Evolutionary conservation across 2,329 filamentous ascomycete genomes (phyloP).

Genomic region (Ustilaginoidea virens): DNA sequence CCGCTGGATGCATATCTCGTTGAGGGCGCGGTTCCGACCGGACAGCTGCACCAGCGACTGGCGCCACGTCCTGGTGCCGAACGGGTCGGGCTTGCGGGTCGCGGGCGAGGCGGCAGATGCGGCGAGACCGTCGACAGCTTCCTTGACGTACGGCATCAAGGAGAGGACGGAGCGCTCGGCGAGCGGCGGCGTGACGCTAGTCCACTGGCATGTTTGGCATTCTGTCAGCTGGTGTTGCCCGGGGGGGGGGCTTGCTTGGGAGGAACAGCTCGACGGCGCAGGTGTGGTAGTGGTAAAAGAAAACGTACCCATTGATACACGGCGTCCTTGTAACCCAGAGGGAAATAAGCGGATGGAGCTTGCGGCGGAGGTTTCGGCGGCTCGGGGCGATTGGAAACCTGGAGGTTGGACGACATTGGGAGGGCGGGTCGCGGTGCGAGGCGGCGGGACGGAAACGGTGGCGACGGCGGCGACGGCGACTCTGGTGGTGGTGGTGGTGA

Average conservation of each 20-base stretch:
- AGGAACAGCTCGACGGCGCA: too few species aligned
- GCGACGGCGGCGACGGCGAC: slow-evolving; percentile 7
- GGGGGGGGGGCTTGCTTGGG: too few species aligned
- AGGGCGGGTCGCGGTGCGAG: slow-evolving; percentile 5
- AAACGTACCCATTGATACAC: slow-evolving; percentile 71
- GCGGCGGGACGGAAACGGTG: background rate
- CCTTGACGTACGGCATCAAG: slow-evolving; percentile 67
- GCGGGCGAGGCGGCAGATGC: slow-evolving; percentile 19
- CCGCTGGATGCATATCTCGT: slow-evolving; percentile 84
- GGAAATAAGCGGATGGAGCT: slow-evolving; percentile 43
- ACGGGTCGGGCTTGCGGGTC: slow-evolving; percentile 50
- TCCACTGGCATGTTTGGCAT: too few species aligned
- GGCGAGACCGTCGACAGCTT: slow-evolving; percentile 54
- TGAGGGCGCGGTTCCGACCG: slow-evolving; percentile 75
- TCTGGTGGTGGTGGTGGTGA: slow-evolving; percentile 5
- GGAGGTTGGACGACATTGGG: slow-evolving; percentile 19
- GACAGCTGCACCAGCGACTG: slow-evolving; percentile 71
- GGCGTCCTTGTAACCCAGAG: slow-evolving; percentile 80
- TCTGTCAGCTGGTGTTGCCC: too few species aligned
- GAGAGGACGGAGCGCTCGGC: slow-evolving; percentile 83
- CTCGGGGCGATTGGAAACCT: too few species aligned
- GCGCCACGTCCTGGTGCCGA: slow-evolving; percentile 73
- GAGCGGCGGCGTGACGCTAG: slow-evolving; percentile 60
- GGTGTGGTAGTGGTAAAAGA: too few species aligned
- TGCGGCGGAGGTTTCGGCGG: slow-evolving; percentile 9